Conservation (phyloP, 352 stramenopile genomes). For the Globisporangium splendens region DNA sequence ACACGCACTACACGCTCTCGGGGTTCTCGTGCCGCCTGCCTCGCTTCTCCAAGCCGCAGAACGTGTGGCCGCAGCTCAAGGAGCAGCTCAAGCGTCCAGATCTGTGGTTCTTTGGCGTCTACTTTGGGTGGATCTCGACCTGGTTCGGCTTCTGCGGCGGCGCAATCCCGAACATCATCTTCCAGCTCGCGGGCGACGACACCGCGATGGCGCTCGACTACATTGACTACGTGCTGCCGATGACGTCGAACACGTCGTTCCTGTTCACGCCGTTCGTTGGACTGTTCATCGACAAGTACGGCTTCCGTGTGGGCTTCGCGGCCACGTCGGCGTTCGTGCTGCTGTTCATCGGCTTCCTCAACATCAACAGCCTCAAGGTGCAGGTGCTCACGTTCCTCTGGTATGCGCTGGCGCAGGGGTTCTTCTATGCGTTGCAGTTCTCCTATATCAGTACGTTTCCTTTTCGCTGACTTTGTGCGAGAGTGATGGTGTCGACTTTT, state of each 20-base stretch:
- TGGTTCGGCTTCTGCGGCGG: conserved; percentile 26
- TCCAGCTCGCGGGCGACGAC: conserved; percentile 13
- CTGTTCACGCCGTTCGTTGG: conserved; percentile 17
- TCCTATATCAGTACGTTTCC: conserved; percentile 20
- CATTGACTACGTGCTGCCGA: conserved; percentile 25
- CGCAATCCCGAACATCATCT: conserved; percentile 25
- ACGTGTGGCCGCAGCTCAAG: conserved; percentile 19
- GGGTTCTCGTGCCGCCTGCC: conserved; percentile 20
- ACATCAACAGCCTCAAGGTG: conserved; percentile 15
- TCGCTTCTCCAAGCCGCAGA: conserved; percentile 10
- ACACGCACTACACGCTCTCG: conserved; percentile 16
- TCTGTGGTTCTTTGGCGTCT: conserved; percentile 27
- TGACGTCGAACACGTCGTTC: conserved; percentile 21
- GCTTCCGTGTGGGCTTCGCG: conserved; percentile 13
- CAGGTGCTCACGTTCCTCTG: conserved; percentile 18
- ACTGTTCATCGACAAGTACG: conserved; percentile 17
- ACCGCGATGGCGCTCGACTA: conserved; percentile 14
- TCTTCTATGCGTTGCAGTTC: conserved; percentile 19
- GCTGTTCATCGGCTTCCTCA: conserved; percentile 12
- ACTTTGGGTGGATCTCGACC: conserved; percentile 30
- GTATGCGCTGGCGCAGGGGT: conserved; percentile 13
- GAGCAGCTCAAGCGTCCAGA: conserved; percentile 15
- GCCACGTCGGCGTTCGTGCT: conserved; percentile 12
- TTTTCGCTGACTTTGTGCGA: too few relatives aligned
- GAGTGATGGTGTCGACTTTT: conserved; percentile 12